phyloP scores from a whole-genome alignment of 306 rosid species.

The Rosa multiflora region DNA sequence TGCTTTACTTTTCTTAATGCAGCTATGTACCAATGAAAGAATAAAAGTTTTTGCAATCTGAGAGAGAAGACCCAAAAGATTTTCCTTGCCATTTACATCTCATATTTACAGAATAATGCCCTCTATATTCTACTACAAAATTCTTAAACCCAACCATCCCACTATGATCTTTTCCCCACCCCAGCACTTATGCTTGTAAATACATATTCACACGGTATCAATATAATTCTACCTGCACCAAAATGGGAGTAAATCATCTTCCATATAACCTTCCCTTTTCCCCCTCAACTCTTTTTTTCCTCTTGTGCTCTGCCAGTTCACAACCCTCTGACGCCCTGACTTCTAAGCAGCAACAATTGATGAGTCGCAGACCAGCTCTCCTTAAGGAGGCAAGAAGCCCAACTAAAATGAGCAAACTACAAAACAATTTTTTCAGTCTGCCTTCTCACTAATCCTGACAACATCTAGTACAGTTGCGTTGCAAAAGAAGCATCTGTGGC shows the following conservation, averaged over 20 bases:
- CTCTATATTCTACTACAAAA: slow-evolving; percentile 64
- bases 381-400: background rate
- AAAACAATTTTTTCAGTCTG: slow-evolving; percentile 31
- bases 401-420: background rate
- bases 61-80: slow-evolving; percentile 27
- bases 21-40: slow-evolving; percentile 3
- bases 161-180: slow-evolving; percentile 15
- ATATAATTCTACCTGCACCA: slow-evolving; percentile 6
- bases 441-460: slow-evolving; percentile 43
- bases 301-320: slow-evolving; percentile 18
- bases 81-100: slow-evolving; percentile 69
- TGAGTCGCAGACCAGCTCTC: slow-evolving; percentile 23
- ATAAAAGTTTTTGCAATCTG: background rate
- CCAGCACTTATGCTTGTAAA: background rate
- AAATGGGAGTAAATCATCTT: slow-evolving; percentile 8
- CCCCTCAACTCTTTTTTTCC: background rate
- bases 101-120: slow-evolving; percentile 75
- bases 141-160: slow-evolving; percentile 39
- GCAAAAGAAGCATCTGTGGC: slow-evolving; percentile 99
- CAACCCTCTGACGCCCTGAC: slow-evolving; percentile 24
- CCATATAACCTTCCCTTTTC: background rate
- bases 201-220: slow-evolving; percentile 9
- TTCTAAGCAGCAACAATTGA: slow-evolving; percentile 14
- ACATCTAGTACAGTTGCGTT: slow-evolving; percentile 70
- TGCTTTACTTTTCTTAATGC: background rate